Evolutionary conservation across 768 basidiomycete species (phyloP), one percentile per base, ranked within the genome.

Genomic region (Russula dissimulans): DNA sequence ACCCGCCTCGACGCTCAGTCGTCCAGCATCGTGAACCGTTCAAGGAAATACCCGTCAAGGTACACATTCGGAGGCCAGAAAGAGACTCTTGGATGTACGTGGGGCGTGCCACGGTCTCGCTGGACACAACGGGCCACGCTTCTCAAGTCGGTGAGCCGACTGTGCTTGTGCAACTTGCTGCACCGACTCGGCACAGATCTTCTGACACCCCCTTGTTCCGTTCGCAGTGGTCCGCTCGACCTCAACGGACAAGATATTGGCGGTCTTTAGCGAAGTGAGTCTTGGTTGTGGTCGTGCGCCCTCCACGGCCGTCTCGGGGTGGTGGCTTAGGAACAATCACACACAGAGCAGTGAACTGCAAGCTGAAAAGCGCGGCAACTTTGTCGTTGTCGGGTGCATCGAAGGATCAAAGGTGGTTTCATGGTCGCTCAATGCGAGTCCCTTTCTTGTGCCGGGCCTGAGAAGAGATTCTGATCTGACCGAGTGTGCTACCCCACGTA

Each of bases 281-380:
- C 34, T 38, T 51, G 17, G 34, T 29, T 10, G 10, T 36, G 5
- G 7, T 10, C 34, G 7, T 10, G 7, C 41, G 11, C 44, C 46
- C 53, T 34, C 52, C 12, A 42, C n/a, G 15, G 32, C 18, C 57
- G n/a, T 60, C 64, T 57, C 52, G 60, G 60, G 22, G 22, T 26
- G 22, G 62, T 63, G 60, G 42, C 53, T 62, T 43, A 60, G 53
- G 58, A 43, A n/a, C n/a, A n/a, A 48, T n/a, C 59, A 39, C 22
- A 26, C 22, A 45, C 51, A 88, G 86, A 69, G 76, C 26, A 82
- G 81, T 59, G 85, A 91, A 69, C 73, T 91, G 41, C 87, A 91
- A 74, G 89, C 89, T 17, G 90, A 92, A 73, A 89, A 88, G 72
- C 81, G 90, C 64, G 90, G 90, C 54, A 91, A 91, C 70, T 92